Conservation (phyloP, 148 eudicot species). For the Persicaria maculosa region DNA sequence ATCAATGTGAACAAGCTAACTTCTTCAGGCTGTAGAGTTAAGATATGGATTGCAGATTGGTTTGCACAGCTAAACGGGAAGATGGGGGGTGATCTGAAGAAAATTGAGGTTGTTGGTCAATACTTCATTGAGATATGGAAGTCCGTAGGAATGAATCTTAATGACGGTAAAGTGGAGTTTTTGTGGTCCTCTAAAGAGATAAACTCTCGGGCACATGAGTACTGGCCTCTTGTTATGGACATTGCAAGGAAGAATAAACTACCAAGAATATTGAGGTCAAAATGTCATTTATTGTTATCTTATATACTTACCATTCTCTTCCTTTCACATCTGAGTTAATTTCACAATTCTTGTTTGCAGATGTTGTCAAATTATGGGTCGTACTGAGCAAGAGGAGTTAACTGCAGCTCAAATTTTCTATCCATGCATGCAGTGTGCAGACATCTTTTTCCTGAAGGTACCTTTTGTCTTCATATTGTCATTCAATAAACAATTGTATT, state of each 20-base stretch:
- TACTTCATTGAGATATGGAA: constrained; percentile 95
- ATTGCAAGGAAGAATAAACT: constrained; percentile 80
- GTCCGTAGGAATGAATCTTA: constrained; percentile 71
- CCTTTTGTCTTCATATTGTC: neutral
- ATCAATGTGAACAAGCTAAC: constrained; percentile 83
- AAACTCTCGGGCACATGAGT: constrained; percentile 63
- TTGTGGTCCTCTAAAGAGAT: constrained; percentile 82
- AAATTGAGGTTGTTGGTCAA: constrained; percentile 71
- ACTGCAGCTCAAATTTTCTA: constrained; percentile 79
- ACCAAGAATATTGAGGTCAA: constrained; percentile 59
- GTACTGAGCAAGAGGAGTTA: constrained; percentile 73
- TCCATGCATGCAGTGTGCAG: constrained; percentile 99
- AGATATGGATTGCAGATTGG: constrained; percentile 95
- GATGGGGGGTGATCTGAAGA: constrained; percentile 90
- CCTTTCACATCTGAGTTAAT: neutral
- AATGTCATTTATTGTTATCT: neutral
- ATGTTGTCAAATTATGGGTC: constrained; percentile 89
- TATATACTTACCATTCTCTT: too few relatives aligned
- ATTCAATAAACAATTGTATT: neutral
- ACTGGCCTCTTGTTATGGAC: constrained; percentile 95
- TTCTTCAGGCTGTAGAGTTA: constrained; percentile 85
- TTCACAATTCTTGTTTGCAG: constrained; percentile 24
- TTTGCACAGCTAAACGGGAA: constrained; percentile 88
- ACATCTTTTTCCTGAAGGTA: constrained; percentile 90
- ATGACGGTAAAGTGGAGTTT: constrained; percentile 70